Evolutionary conservation across 2,329 filamentous ascomycete genomes (phyloP).

Genomic region (Venturia pyrina): DNA sequence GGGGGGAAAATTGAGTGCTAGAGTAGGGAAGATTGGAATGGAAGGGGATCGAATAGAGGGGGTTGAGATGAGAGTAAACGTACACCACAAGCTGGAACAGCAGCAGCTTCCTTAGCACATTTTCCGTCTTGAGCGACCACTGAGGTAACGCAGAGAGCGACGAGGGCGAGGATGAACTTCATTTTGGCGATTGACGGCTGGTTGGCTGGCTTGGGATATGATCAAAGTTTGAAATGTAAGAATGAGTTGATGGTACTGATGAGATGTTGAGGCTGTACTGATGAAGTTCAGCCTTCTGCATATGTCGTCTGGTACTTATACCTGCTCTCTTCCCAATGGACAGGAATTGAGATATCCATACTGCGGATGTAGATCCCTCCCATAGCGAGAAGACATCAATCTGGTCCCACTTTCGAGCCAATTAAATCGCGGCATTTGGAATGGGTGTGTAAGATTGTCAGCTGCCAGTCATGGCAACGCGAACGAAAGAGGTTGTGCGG

Average conservation of each 20-base stretch:
- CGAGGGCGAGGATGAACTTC: background rate
- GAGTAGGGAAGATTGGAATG: too few relatives aligned
- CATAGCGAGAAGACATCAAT: background rate
- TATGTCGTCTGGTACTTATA: background rate
- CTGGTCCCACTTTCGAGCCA: background rate
- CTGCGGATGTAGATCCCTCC: background rate
- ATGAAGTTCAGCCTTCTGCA: too few relatives aligned
- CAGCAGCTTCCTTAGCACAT: background rate
- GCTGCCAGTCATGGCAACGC: background rate
- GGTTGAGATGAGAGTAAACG: background rate
- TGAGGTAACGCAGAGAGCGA: background rate
- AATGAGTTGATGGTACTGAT: background rate
- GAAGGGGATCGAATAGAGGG: background rate
- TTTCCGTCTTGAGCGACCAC: background rate
- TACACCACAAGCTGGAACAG: background rate
- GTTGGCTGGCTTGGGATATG: background rate
- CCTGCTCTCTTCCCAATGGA: background rate
- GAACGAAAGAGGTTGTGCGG: background rate
- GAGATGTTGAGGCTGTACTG: too few relatives aligned
- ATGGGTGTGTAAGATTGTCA: background rate
- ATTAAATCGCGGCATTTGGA: background rate
- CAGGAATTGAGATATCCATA: background rate
- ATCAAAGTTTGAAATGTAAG: background rate
- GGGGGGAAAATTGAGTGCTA: too few relatives aligned
- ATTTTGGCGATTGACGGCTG: background rate